Percentiles rank a stretch among this genome's conserved stretches.
phyloP scores from a whole-genome alignment of 2,329 filamentous ascomycete species.

The Paracamarosporium sp. region DNA sequence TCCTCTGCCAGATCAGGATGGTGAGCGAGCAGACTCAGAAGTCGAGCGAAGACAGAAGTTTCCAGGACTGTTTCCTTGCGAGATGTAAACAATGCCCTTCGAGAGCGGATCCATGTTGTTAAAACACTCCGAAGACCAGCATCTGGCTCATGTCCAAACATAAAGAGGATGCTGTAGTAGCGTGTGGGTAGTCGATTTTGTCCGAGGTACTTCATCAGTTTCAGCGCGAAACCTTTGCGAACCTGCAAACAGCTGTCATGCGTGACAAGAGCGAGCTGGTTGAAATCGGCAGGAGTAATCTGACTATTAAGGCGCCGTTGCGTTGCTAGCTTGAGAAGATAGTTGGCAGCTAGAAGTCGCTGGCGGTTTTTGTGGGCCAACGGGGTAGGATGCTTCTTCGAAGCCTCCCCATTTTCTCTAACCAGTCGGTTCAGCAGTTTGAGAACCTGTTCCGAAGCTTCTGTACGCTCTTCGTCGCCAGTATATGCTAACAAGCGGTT shows the following conservation, averaged over 20 bases:
- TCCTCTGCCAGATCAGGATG: constrained; percentile 81
- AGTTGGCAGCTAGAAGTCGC: constrained; percentile 79
- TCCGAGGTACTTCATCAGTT: constrained; percentile 89
- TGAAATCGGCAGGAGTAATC: constrained; percentile 76
- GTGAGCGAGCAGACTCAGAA: constrained; percentile 88
- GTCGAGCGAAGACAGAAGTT: constrained; percentile 73
- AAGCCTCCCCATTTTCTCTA: constrained; percentile 77
- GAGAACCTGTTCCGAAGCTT: constrained; percentile 71
- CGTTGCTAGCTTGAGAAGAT: constrained; percentile 81
- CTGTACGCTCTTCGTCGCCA: constrained; percentile 52
- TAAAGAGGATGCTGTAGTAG: constrained; percentile 89
- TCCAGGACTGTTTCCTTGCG: constrained; percentile 72
- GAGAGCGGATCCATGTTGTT: constrained; percentile 87
- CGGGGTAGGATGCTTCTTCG: constrained; percentile 75
- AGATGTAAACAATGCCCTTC: constrained; percentile 70
- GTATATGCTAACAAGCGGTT: constrained; percentile 76
- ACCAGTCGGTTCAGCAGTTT: constrained; percentile 80
- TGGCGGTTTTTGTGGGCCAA: constrained; percentile 80
- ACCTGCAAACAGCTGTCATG: constrained; percentile 80
- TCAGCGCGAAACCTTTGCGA: constrained; percentile 78
- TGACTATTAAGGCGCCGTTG: constrained; percentile 77
- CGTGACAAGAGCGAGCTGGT: constrained; percentile 78
- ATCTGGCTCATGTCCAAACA: constrained; percentile 89
- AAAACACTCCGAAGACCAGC: constrained; percentile 74
- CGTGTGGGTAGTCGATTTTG: constrained; percentile 72